Base-by-base conservation (phyloP, 2,329 filamentous ascomycete genomes). In the Talaromyces amestolkiae region DNA sequence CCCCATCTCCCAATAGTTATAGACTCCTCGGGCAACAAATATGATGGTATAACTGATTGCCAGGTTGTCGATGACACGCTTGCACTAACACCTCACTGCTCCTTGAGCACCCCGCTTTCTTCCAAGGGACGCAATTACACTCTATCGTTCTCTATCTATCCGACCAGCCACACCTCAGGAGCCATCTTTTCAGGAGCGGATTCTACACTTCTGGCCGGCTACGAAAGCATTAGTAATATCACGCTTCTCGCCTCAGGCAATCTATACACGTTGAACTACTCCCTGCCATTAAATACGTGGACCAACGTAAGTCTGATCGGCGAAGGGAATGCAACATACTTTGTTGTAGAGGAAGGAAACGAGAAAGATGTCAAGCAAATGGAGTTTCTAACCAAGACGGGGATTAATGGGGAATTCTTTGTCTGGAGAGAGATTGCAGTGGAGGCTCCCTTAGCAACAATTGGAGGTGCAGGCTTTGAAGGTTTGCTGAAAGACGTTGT, bases 101-200 rank as follows among this genome's bases (percentile, higher is more conserved):
- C 73, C 3, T 65, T 86, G 1, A 73, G 66, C 1, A 86, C 84
- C 0, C 83, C 83, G 0, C 73, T 85, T 4, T 69, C 69, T 0
- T 83, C 80, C 35, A 87, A 87, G 70, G 85, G 85, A 2, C 75
- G 82, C 43, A 77, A 86, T 69, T 87, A 86, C 72, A 85, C 82
- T 0, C 78, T 87, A 0, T 80, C 82, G 0, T 78, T 86, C 54
- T 76, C 76, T 1, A 70, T 86, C 31, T 70, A 74, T 1, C 73
- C 79, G 0, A 69, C 41, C 68, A 0, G 72, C 73, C 13, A 64
- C 69, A 73, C 70, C 1, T 79, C 80, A 37, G 79, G 78, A 0
- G 79, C 75, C 2, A 71, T 83, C 19, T 73, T 84, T n/a, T 71
- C 74, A 1, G 82, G 80, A 19, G 70, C 67, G 1, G 83, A 81